phyloP scores from a whole-genome alignment of 1,284 basidiomycete species.

The Waitea zeae region DNA sequence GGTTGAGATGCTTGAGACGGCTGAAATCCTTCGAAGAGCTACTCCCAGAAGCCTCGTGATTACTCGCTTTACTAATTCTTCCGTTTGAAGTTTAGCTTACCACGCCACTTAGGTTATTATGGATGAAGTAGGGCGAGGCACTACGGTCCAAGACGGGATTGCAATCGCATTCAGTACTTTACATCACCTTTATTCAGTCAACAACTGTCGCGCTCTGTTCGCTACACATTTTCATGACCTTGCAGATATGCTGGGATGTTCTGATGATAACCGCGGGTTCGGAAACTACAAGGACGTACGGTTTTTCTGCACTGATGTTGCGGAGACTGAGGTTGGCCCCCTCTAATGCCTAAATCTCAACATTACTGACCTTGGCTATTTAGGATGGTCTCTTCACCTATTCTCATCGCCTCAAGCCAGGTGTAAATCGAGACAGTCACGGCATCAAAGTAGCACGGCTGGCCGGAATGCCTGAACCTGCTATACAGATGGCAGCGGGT shows the following conservation, averaged over 20 bases:
- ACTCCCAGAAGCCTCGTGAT: slow-evolving; percentile 66
- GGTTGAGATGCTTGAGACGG: slow-evolving; percentile 82
- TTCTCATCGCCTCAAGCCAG: slow-evolving; percentile 64
- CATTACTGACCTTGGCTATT: slow-evolving; percentile 3
- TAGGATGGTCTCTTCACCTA: slow-evolving; percentile 69
- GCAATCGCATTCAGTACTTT: slow-evolving; percentile 88
- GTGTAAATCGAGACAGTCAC: slow-evolving; percentile 85
- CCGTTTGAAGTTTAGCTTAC: slow-evolving; percentile 1
- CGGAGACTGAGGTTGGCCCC: slow-evolving; percentile 46
- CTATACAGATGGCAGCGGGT: slow-evolving; percentile 37
- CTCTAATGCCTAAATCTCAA: slow-evolving; percentile 1
- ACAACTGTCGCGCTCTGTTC: slow-evolving; percentile 73
- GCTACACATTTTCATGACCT: slow-evolving; percentile 97
- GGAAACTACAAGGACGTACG: slow-evolving; percentile 35
- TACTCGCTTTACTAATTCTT: slow-evolving; percentile 5
- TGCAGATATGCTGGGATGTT: slow-evolving; percentile 64
- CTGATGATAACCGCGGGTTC: slow-evolving; percentile 13
- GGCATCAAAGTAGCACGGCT: slow-evolving; percentile 84
- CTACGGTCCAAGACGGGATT: slow-evolving; percentile 81
- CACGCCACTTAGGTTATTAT: slow-evolving; percentile 60
- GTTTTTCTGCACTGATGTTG: slow-evolving; percentile 83
- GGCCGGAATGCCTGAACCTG: slow-evolving; percentile 66
- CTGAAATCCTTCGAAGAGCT: slow-evolving; percentile 68
- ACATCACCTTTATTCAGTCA: slow-evolving; percentile 63
- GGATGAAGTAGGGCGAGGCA: slow-evolving; percentile 95